Percentiles rank a stretch among this genome's conserved stretches.
Evolutionary conservation across 2,329 filamentous ascomycete species (phyloP).

Genomic region (Drechslerella dactyloides): DNA sequence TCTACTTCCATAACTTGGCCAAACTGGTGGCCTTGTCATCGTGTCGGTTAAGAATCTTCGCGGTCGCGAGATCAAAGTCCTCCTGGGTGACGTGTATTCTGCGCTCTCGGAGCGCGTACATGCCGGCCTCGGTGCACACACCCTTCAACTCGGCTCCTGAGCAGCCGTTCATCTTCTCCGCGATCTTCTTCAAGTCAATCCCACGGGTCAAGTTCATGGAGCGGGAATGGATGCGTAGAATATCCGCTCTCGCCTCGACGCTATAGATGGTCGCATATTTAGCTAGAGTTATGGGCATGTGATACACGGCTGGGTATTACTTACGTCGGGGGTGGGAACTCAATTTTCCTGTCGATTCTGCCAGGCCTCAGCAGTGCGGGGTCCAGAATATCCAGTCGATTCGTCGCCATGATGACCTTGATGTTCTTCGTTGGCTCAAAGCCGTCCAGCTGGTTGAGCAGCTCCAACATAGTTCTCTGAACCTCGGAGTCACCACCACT

Average conservation of each 20-base stretch:
- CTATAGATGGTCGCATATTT: slow-evolving; percentile 54
- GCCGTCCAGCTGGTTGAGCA: slow-evolving; percentile 96
- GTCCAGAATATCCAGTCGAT: slow-evolving; percentile 95
- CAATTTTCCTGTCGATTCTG: slow-evolving; percentile 97
- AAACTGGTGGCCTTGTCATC: slow-evolving; percentile 96
- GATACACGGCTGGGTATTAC: slow-evolving; percentile 45
- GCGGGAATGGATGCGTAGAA: slow-evolving; percentile 93
- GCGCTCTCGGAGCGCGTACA: slow-evolving; percentile 94
- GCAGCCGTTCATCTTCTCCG: slow-evolving; percentile 99
- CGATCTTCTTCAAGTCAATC: slow-evolving; percentile 97
- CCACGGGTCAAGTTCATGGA: slow-evolving; percentile 98
- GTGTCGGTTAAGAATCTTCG: slow-evolving; percentile 99
- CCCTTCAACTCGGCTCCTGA: slow-evolving; percentile 97
- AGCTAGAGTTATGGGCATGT: slow-evolving; percentile 13
- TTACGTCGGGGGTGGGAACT: slow-evolving; percentile 90
- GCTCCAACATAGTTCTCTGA: slow-evolving; percentile 96
- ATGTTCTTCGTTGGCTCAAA: slow-evolving; percentile 99
- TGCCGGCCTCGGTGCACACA: slow-evolving; percentile 97
- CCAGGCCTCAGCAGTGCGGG: slow-evolving; percentile 93
- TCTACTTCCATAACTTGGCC: slow-evolving; percentile 82
- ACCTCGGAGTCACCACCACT: slow-evolving; percentile 97
- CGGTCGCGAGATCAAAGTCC: slow-evolving; percentile 96
- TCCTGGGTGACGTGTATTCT: slow-evolving; percentile 98
- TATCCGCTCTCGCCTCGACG: slow-evolving; percentile 94
- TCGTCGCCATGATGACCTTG: slow-evolving; percentile 99